Conservation (phyloP, 306 rosid genomes). For the Vigna angularis region DNA sequence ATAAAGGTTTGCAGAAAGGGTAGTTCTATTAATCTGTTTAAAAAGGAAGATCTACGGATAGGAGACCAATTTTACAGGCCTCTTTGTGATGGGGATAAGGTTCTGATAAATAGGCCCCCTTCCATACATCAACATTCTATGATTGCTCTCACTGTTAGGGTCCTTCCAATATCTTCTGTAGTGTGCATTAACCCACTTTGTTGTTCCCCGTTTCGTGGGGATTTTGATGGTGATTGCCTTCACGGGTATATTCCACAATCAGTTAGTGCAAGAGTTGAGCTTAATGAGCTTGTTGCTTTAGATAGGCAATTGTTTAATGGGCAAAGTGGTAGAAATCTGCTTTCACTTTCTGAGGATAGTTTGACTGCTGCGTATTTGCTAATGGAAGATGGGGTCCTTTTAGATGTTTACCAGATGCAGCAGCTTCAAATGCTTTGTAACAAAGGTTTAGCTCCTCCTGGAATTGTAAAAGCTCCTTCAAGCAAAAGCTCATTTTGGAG, state of each 20-base stretch:
- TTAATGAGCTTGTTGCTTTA: slow-evolving; percentile 79
- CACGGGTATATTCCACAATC: slow-evolving; percentile 96
- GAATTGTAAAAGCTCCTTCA: slow-evolving; percentile 68
- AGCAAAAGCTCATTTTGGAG: slow-evolving; percentile 64
- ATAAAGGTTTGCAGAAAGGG: slow-evolving; percentile 67
- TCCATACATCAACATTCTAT: slow-evolving; percentile 95
- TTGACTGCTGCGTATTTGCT: slow-evolving; percentile 84
- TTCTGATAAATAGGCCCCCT: slow-evolving; percentile 94
- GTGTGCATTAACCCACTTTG: slow-evolving; percentile 86
- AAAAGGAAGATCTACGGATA: slow-evolving; percentile 57
- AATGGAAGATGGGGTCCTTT: slow-evolving; percentile 62
- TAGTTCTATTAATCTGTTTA: slow-evolving; percentile 50
- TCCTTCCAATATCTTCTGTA: slow-evolving; percentile 75
- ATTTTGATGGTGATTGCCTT: slow-evolving; percentile 98
- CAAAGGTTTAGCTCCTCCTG: slow-evolving; percentile 53
- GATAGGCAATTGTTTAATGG: slow-evolving; percentile 80
- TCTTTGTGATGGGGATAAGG: slow-evolving; percentile 72
- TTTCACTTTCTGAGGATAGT: slow-evolving; percentile 92
- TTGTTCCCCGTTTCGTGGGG: slow-evolving; percentile 94
- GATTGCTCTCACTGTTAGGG: slow-evolving; percentile 70
- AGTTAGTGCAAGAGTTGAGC: slow-evolving; percentile 77
- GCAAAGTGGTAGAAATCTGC: slow-evolving; percentile 88
- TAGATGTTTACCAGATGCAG: slow-evolving; percentile 75
- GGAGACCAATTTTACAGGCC: slow-evolving; percentile 85
- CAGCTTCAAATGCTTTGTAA: slow-evolving; percentile 77